Evolutionary conservation across 306 rosid species (phyloP), one percentile per base, ranked within the genome.

Genomic region (Cicer yamashitae): DNA sequence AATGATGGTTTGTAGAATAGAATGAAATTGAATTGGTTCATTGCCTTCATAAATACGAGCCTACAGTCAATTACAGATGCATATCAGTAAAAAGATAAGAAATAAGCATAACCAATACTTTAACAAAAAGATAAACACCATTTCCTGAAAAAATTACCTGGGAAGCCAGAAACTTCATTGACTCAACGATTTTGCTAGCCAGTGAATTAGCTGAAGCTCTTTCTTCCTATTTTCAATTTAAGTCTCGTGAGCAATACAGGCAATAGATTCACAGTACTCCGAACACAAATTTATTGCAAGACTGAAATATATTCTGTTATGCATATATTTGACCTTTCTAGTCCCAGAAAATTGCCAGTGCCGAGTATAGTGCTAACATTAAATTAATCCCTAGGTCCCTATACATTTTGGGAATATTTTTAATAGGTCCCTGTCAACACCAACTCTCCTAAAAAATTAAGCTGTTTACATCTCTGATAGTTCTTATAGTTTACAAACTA

Each of bases 21-120:
- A 85, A 84, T 92, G 82, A 75, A 96, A 96, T 78, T 85, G 93
- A 67, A 86, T 80, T 38, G 99, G 89, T 86, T 96, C 99, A 64
- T 77, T 84, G 59, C 98, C 99, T 85, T 96, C 97, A 66, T 90
- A 88, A 44, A 96, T 74, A 57, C 98, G 94, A 75, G 92, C 97
- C 99, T 96, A 70, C 75, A 82, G 70, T 62, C 78, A 79, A 57
- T 44, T 66, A 76, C 10, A 50, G 46, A 72, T 5, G 39, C 64
- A 84, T 63, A 64, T 82, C 70, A 91, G 86, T 76, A 74, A 53
- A 77, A 64, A 48, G 39, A 41, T 37, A n/a, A 38, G 82, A 67
- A 75, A 46, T 45, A 53, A 47, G 53, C 37, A 64, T 9, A 71
- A 46, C 37, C 47, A 71, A 71, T 58, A 52, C 45, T 58, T 61